phyloP scores from a whole-genome alignment of 345 rosid species.

The Firmiana major region DNA sequence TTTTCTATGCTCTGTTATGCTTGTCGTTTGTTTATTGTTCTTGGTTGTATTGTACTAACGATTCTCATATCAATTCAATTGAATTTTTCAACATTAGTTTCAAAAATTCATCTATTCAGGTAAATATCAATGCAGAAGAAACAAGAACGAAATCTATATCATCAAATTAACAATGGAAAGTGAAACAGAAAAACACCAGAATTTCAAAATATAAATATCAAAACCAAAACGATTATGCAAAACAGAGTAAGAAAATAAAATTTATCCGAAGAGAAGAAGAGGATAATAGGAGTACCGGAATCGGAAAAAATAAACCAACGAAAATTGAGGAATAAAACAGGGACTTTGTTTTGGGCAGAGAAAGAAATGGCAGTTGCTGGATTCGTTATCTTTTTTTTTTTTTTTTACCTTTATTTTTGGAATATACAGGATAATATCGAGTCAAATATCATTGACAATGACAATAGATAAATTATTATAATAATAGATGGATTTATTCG shows the following conservation, averaged over 20 bases:
- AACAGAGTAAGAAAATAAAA: neutral
- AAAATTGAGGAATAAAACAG: neutral
- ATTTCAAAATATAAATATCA: neutral
- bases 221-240: neutral
- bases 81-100: no score
- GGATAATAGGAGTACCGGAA: neutral
- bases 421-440: neutral
- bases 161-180: neutral
- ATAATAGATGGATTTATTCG: no score
- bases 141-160: neutral
- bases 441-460: no score
- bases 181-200: neutral
- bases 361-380: neutral
- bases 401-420: neutral
- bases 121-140: neutral
- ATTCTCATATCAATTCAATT: no score
- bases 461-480: no score
- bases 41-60: neutral
- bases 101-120: neutral
- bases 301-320: neutral
- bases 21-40: neutral
- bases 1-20: neutral
- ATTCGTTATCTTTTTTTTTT: neutral
- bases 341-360: neutral
- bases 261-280: neutral